Percentiles rank a stretch among this genome's conserved stretches.
phyloP scores from a whole-genome alignment of 352 stramenopile genomes.

The Pythium diclinum region DNA sequence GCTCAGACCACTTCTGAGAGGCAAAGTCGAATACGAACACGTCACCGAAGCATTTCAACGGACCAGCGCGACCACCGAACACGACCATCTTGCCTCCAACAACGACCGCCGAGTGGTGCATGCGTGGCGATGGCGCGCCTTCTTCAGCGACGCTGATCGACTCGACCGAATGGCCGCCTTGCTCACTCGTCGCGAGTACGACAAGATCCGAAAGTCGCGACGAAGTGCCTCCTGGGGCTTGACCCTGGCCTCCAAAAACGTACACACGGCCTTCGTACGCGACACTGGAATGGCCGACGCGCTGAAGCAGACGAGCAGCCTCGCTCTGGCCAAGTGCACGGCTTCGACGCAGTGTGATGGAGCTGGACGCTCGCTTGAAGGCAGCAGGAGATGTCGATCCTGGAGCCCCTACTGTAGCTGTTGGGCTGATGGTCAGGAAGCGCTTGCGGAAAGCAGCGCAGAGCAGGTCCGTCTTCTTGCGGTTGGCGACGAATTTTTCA shows the following conservation, averaged over 20 bases:
- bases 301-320: constrained; percentile 33
- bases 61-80: constrained; percentile 76
- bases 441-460: constrained; percentile 50
- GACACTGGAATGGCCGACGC: constrained; percentile 65
- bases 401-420: not conserved
- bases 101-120: constrained; percentile 73
- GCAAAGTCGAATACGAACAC: constrained; percentile 52
- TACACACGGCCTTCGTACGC: constrained; percentile 40
- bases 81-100: constrained; percentile 60
- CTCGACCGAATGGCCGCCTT: constrained; percentile 10
- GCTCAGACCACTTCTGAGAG: constrained; percentile 41
- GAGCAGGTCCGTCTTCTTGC: constrained; percentile 66
- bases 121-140: constrained; percentile 42
- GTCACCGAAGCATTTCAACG: constrained; percentile 66
- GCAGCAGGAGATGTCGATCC: not conserved
- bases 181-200: constrained; percentile 14
- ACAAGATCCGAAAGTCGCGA: constrained; percentile 56
- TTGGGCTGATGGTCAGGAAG: constrained; percentile 29
- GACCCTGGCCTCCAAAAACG: constrained; percentile 70
- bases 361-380: constrained; percentile 18
- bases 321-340: constrained; percentile 16
- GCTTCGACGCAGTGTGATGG: constrained; percentile 23
- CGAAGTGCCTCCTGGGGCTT: constrained; percentile 50
- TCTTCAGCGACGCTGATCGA: not conserved
- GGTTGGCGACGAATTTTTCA: constrained; percentile 81